Base-by-base conservation (phyloP, 2,329 filamentous ascomycete genomes). In the Penicillium brasilianum region DNA sequence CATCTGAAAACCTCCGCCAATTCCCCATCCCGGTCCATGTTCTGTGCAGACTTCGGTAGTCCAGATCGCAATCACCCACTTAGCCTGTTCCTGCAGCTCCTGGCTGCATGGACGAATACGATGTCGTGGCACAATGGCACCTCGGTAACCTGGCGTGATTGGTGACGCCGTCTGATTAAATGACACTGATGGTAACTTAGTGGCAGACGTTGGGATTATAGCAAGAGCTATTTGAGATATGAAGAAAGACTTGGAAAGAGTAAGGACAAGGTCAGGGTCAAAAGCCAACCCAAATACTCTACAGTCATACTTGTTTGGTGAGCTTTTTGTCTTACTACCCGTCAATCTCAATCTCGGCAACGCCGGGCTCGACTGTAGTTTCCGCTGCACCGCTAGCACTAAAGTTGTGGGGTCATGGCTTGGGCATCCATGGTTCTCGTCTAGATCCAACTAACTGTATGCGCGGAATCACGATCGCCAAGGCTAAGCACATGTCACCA, bases 1-100 rank as follows among this genome's bases (percentile, higher is more conserved):
- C 32, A 4, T 9, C 3, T 9, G 2, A 2, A 13, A 9, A 6
- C 32, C 3, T 9, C 11, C 32, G 2, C 2, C 32, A 9, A 34
- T 13, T 13, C 32, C 11, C 32, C 8, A 34, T 34, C 8, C 32
- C 32, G 4, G 32, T 34, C 32, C 8, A 34, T 9, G 55, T 55
- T 39, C 58, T 18, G 54, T 55, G 56, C 65, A 58, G 62, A 64
- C 58, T 39, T 22, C 46, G 49, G 56, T 55, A 43, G 62, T 37
- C 50, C 44, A 41, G 18, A 60, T 61, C 51, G 37, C 44, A 61
- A 60, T 61, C 25, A 34, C 6, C 44, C 44, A 48, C 9, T 16
- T 48, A n/a, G 44, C 14, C 43, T 25, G 57, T 54, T 20, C 34
- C 51, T 60, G 54, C 51, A 34, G 53, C 4, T 30, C 16, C 37